phyloP scores from a whole-genome alignment of 2,329 filamentous ascomycete genomes.

The Sporothrix sp. region DNA sequence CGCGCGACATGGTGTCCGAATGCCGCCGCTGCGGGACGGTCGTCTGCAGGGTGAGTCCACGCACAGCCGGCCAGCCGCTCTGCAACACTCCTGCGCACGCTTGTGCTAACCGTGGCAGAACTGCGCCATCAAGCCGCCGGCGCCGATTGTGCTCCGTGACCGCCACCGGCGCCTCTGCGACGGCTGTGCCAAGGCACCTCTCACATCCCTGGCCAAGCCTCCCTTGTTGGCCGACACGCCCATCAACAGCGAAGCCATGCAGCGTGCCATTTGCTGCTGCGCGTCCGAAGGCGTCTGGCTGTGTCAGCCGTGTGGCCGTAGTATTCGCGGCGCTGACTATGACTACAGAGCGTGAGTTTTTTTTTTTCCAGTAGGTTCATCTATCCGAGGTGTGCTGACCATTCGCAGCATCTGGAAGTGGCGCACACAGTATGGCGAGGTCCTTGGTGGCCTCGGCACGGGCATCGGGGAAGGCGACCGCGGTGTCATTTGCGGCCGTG shows the following conservation, averaged over 20 bases:
- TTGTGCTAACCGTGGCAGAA: conserved; percentile 50
- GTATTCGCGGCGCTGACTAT: conserved; percentile 50
- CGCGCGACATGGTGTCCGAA: conserved; percentile 74
- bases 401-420: conserved; percentile 86
- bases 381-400: too few species aligned
- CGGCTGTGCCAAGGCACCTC: conserved; percentile 61
- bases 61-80: too few species aligned
- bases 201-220: conserved; percentile 44
- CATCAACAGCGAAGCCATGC: conserved; percentile 46
- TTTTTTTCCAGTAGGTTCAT: not conserved
- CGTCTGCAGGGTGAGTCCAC: conserved; percentile 61
- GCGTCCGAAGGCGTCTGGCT: conserved; percentile 61
- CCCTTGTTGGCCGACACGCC: conserved; percentile 35
- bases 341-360: conserved; percentile 45
- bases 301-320: conserved; percentile 72
- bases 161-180: conserved; percentile 75
- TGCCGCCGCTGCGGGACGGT: conserved; percentile 69
- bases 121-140: conserved; percentile 76
- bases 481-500: conserved; percentile 80
- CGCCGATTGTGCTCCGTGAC: conserved; percentile 54
- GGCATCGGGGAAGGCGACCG: conserved; percentile 83
- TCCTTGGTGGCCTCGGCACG: conserved; percentile 70
- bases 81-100: not conserved
- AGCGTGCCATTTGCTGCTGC: conserved; percentile 44
- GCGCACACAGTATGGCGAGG: conserved; percentile 75